A percentile compares a stretch with the other conserved stretches of the same genome.
phyloP scores from a whole-genome alignment of 306 rosid genomes.

The Sphenostylis stenocarpa region DNA sequence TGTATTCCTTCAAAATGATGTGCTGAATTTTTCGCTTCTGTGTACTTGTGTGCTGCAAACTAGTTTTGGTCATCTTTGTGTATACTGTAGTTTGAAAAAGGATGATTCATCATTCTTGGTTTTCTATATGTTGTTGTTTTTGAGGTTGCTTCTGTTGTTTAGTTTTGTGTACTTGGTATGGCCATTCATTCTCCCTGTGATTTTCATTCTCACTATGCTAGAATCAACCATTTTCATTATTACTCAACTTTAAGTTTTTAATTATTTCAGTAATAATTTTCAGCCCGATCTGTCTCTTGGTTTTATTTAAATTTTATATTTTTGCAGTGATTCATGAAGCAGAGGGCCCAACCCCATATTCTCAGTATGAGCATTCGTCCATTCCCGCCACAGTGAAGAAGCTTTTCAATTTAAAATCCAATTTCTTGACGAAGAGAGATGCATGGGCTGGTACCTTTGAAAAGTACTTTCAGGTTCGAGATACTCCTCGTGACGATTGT shows the following conservation, averaged over 20 bases:
- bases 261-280: no score
- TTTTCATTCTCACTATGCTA: no score
- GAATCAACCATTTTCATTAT: no score
- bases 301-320: no score
- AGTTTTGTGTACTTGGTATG: no score
- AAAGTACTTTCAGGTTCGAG: conserved; percentile 64
- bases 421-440: conserved; percentile 94
- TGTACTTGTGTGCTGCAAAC: conserved; percentile 9
- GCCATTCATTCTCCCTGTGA: neutral
- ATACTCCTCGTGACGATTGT: conserved; percentile 82
- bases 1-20: conserved; percentile 20
- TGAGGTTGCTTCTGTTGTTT: neutral
- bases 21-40: conserved; percentile 12
- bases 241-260: neutral
- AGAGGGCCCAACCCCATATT: conserved; percentile 74
- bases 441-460: conserved; percentile 98
- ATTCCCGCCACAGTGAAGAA: conserved; percentile 89
- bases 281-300: no score
- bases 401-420: conserved; percentile 89
- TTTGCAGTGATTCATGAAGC: conserved; percentile 80
- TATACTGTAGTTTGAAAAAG: neutral
- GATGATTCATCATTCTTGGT: no score
- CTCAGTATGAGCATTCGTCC: conserved; percentile 90
- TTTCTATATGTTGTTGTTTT: no score
- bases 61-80: conserved; percentile 24